A percentile compares a stretch with the other conserved stretches of the same genome.
These are phyloP conservation scores for Leccinum barrowsii DNA, from an alignment of 768 basidiomycete genomes.

Conservation along the genomic window DNA sequence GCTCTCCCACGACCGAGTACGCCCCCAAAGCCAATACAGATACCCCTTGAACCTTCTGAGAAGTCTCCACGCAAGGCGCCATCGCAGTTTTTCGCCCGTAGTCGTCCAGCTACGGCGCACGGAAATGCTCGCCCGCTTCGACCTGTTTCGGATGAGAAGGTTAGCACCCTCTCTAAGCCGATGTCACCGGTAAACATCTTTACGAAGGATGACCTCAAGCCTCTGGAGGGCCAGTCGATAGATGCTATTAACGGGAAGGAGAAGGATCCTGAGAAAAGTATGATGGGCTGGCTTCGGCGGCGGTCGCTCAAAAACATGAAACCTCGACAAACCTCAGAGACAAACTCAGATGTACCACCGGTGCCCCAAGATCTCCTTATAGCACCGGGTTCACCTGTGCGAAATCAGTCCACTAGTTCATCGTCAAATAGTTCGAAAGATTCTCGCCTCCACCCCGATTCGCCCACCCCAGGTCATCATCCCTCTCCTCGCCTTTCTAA, in stretches of 20 bases:
- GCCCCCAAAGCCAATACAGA: conserved; percentile 21
- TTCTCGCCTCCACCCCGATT: conserved; percentile 21
- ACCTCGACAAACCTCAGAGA: conserved; percentile 23
- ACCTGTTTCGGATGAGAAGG: conserved; percentile 25
- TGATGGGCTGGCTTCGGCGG: conserved; percentile 31
- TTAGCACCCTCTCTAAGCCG: conserved; percentile 6
- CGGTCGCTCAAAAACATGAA: conserved; percentile 21
- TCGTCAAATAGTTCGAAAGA: conserved; percentile 27
- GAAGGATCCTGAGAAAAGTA: conserved; percentile 42
- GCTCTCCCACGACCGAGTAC: conserved; percentile 14
- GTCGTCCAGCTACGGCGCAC: conserved; percentile 13
- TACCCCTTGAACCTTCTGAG: conserved; percentile 4
- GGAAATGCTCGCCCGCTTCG: conserved; percentile 19
- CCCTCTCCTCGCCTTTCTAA: conserved; percentile 11
- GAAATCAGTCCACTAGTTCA: conserved; percentile 19
- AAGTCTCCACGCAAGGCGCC: conserved; percentile 26
- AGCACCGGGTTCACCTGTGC: conserved; percentile 17
- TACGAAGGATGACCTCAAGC: conserved; percentile 19
- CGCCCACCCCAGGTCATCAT: conserved; percentile 6
- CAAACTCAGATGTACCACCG: conserved; percentile 10
- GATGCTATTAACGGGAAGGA: conserved; percentile 27
- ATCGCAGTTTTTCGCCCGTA: conserved; percentile 12
- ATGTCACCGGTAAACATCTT: conserved; percentile 15
- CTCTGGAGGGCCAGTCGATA: conserved; percentile 30
- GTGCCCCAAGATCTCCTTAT: conserved; percentile 10